Evolutionary conservation across 352 stramenopile species (phyloP), one percentile per base, ranked within the genome.

Genomic region (Salisapilia sapeloensis): DNA sequence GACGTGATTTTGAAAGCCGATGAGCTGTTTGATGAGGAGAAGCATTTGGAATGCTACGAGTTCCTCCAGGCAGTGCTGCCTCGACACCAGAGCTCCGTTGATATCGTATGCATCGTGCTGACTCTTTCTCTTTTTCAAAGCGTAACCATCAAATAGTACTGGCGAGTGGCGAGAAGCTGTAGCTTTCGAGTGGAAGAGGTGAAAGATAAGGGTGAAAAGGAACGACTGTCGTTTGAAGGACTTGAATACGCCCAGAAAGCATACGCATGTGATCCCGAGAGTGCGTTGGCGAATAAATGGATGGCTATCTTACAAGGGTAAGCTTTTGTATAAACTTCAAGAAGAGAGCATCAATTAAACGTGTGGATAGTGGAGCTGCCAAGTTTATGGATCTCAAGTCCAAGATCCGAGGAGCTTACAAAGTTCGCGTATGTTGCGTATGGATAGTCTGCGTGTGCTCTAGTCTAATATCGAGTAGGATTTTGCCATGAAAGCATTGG

Each of bases 281-380:
- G 42, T 4, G 69, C 60, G 10, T 45, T 56, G 2, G 50, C 60
- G 7, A 81, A 81, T 47, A 76, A 81, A 32, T 84, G 69, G 69
- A 76, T 80, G 58, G 65, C 50, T 30, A 81, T 81, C 32, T 59
- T 84, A 48, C 75, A 50, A 5, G 70, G 56, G 57, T 66, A 40
- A 10, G 22, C 13, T n/a, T n/a, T n/a, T n/a, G n/a, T n/a, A n/a
- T n/a, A n/a, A n/a, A 8, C 23, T n/a, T n/a, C n/a, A n/a, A n/a
- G n/a, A n/a, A n/a, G n/a, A n/a, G n/a, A n/a, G n/a, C n/a, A n/a
- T n/a, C n/a, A n/a, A n/a, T n/a, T n/a, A n/a, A n/a, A n/a, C n/a
- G n/a, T n/a, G n/a, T n/a, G 10, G 14, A 25, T 34, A 64, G 60
- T 26, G 60, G 56, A 6, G 44, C 71, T n/a, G 64, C 62, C 9